Percentiles rank a stretch among this genome's conserved stretches.
These are phyloP conservation scores for Torulaspora delbrueckii DNA, from an alignment of 805 yeast genomes.

Conservation along the genomic window DNA sequence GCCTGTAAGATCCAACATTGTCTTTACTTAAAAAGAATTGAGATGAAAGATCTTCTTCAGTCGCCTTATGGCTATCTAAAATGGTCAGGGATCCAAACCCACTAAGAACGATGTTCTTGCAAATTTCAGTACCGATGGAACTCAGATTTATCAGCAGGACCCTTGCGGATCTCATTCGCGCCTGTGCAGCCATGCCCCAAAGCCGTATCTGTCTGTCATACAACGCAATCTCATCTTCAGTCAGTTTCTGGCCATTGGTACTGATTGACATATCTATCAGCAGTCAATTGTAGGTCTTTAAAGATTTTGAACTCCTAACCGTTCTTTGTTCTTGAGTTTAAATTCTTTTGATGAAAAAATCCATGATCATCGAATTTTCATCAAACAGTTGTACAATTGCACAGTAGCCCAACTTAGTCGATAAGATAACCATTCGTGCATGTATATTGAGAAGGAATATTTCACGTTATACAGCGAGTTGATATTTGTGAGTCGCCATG, in stretches of 20 bases:
- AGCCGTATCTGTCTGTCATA: conserved; percentile 92
- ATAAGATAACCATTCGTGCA: background rate
- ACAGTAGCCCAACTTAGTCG: background rate
- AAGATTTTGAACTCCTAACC: background rate
- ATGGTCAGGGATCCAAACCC: conserved; percentile 80
- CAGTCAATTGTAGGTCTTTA: background rate
- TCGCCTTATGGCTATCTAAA: conserved; percentile 51
- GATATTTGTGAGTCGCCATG: conserved; percentile 39
- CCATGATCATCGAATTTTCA: background rate
- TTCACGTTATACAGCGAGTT: background rate
- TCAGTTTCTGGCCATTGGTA: conserved; percentile 18
- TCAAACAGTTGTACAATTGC: background rate
- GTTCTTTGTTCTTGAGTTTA: background rate
- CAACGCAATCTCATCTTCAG: conserved; percentile 76
- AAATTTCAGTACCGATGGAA: conserved; percentile 74
- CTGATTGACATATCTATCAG: background rate
- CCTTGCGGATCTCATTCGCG: conserved; percentile 63
- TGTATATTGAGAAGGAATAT: background rate
- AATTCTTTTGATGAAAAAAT: background rate
- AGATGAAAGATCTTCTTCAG: conserved; percentile 59
- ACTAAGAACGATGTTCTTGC: conserved; percentile 80
- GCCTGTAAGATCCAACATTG: conserved; percentile 53
- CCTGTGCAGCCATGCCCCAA: conserved; percentile 95
- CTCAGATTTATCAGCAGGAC: conserved; percentile 68
- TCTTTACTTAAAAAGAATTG: conserved; percentile 65